Base-by-base conservation (phyloP, 495 filamentous ascomycete genomes). In the Thermothielavioides terrestris region DNA sequence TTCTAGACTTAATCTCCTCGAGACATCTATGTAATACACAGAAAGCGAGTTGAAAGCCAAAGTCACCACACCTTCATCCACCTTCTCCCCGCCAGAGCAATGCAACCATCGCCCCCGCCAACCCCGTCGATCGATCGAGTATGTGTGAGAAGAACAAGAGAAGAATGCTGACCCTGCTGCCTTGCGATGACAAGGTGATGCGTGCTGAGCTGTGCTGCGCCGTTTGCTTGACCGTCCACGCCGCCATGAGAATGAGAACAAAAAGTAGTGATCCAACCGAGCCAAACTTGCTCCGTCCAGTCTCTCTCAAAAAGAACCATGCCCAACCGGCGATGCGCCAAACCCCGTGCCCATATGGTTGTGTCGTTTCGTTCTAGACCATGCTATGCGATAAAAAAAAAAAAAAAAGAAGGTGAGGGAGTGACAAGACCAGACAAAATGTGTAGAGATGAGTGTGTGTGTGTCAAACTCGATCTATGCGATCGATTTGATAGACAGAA, bases 21-120 rank as follows among this genome's bases (percentile, higher is more conserved):
- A 64, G 59, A 67, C 46, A 64, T 65, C 52, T 68, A 72, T 69
- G 65, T 72, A 66, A 72, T 76, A 76, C 73, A 62, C 72, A 76
- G 70, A 76, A 70, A 76, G 71, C 73, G 72, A 72, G 73, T 69
- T 73, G 67, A 52, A 54, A 40, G 50, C 50, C 50, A 49, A 39
- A 20, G 14, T 22, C n/a, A 35, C 15, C 39, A 34, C 42, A 49
- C 49, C 22, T 23, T 39, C 18, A 25, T 14, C 37, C 37, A 37
- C 32, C 30, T 23, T 34, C 15, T 32, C 38, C 41, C 34, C 22
- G 46, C 25, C 20, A 36, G 17, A 32, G 9, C 34, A 38, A 4
- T 26, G 4, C 39, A 20, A 4, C 25, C 45, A 44, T 18, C 38
- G 23, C 18, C 42, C 53, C 42, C 37, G 38, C 36, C 21, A 35